These are phyloP conservation scores for Stramenopiles sp. DNA, from an alignment of 352 stramenopile genomes.

Conservation along the genomic window DNA sequence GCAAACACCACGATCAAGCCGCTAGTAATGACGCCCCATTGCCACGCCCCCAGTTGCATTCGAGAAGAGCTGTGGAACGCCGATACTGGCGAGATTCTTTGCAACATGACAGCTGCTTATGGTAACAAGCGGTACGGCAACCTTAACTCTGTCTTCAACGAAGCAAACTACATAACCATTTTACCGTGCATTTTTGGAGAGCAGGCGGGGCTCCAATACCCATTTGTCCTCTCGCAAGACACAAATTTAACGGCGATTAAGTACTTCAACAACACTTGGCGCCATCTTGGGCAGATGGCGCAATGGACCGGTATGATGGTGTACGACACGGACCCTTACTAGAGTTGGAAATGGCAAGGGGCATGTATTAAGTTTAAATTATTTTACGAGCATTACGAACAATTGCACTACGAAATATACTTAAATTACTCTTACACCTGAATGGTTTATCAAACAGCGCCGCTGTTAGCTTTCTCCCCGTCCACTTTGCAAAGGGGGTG, in stretches of 20 bases:
- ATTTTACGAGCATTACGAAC: no score
- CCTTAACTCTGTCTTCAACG: no score
- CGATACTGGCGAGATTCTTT: background rate
- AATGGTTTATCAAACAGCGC: no score
- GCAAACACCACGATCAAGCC: no score
- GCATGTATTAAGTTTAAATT: no score
- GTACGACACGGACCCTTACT: no score
- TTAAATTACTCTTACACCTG: no score
- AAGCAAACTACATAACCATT: background rate
- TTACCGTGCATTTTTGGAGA: background rate
- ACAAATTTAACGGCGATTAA: constrained; percentile 10
- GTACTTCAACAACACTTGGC: background rate
- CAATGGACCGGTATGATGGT: no score
- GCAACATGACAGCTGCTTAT: constrained; percentile 4
- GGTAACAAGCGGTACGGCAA: constrained; percentile 2
- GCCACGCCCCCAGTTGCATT: background rate
- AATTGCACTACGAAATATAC: no score
- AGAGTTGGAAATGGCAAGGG: no score
- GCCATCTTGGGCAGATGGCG: background rate
- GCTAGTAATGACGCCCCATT: background rate
- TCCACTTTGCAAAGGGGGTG: no score
- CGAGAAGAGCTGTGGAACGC: background rate
- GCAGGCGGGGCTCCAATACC: background rate
- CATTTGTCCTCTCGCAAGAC: background rate
- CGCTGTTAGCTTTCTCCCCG: no score